phyloP scores from a whole-genome alignment of 2,329 filamentous ascomycete genomes.

The Monilinia vaccinii-corymbosi region DNA sequence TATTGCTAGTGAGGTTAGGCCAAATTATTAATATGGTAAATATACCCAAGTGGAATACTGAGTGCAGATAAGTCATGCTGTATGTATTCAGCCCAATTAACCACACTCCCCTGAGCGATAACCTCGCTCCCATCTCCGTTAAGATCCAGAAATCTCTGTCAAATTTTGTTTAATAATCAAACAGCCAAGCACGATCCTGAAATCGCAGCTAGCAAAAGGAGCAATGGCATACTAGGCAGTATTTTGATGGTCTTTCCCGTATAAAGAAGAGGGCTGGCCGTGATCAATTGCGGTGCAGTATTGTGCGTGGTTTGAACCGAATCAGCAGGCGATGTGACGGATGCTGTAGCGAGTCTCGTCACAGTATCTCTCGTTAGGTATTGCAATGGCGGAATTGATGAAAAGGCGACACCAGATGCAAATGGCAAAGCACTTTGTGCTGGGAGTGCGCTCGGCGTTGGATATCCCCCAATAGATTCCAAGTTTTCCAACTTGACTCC shows the following conservation, averaged over 20 bases:
- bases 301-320: not conserved
- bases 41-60: not conserved
- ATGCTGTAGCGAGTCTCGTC: slow-evolving; percentile 1
- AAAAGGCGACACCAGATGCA: not conserved
- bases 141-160: not conserved
- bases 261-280: slow-evolving; percentile 4
- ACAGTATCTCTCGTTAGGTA: slow-evolving; percentile 1
- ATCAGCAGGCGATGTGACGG: not conserved
- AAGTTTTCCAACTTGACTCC: slow-evolving; percentile 17
- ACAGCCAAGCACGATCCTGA: not conserved
- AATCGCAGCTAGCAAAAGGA: not conserved
- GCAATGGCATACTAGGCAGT: not conserved
- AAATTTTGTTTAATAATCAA: not conserved
- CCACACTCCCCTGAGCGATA: not conserved
- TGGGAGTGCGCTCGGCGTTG: slow-evolving; percentile 16
- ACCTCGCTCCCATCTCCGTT: not conserved
- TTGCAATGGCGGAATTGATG: slow-evolving; percentile 6
- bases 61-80: not conserved
- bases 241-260: not conserved
- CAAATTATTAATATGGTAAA: not conserved
- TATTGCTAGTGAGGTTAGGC: not conserved
- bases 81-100: not conserved
- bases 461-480: slow-evolving; percentile 16
- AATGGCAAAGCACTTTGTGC: slow-evolving; percentile 15
- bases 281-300: not conserved